Conservation (phyloP, 176 grass and related monocot genomes). For the Neostapfia colusana region DNA sequence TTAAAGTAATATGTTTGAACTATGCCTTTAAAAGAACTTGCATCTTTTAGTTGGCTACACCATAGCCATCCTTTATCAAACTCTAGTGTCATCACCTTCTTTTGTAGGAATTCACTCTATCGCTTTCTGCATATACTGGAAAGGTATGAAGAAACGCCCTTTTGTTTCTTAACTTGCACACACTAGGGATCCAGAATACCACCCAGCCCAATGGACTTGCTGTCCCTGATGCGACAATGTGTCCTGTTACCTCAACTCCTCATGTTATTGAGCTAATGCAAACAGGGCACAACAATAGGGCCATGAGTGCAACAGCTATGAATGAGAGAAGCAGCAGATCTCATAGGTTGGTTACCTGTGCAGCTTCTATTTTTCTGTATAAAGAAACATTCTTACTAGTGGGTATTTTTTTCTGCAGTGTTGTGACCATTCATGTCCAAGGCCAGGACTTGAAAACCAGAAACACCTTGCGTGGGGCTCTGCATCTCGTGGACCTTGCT, state of each 20-base stretch:
- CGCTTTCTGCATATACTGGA: constrained; percentile 7
- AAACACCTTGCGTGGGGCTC: constrained; percentile 56
- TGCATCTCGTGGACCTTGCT: constrained; percentile 91
- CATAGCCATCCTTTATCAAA: constrained; percentile 6
- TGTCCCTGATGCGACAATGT: constrained; percentile 84
- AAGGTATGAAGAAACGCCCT: background rate
- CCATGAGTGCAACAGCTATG: constrained; percentile 81
- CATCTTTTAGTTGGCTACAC: background rate
- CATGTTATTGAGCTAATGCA: constrained; percentile 85
- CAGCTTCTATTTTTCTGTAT: constrained; percentile 14
- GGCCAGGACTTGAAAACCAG: constrained; percentile 62
- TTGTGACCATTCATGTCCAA: constrained; percentile 73
- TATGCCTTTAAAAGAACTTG: background rate
- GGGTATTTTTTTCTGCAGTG: constrained; percentile 49
- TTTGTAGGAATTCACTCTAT: constrained; percentile 22
- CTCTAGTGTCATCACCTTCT: constrained; percentile 12
- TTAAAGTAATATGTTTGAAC: background rate
- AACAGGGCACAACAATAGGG: constrained; percentile 66
- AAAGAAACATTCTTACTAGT: constrained; percentile 19
- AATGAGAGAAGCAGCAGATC: constrained; percentile 95
- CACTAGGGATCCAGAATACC: constrained; percentile 73
- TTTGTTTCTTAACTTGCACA: constrained; percentile 69
- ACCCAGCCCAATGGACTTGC: constrained; percentile 72
- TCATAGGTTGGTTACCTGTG: constrained; percentile 56
- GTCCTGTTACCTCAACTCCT: constrained; percentile 68